Conservation (phyloP, 2,329 filamentous ascomycete genomes). For the Aureobasidium melanogenum region DNA sequence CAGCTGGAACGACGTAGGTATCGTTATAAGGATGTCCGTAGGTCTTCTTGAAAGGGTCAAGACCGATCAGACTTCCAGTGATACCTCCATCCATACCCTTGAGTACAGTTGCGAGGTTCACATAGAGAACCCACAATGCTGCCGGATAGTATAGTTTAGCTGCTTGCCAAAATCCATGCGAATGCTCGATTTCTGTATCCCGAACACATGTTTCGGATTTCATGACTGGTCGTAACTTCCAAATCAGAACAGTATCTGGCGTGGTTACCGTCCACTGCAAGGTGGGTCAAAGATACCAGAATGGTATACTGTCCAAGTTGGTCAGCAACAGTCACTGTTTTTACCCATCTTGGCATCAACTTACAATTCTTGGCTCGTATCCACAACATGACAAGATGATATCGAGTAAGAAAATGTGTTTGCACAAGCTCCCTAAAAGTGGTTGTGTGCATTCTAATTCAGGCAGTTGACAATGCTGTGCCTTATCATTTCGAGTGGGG, state of each 20-base stretch:
- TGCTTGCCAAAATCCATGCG: constrained; percentile 7
- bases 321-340: not conserved
- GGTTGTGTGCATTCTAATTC: not conserved
- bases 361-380: not conserved
- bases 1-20: constrained; percentile 7
- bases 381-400: not conserved
- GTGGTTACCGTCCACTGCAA: not conserved
- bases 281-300: not conserved
- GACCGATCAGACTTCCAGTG: constrained; percentile 5
- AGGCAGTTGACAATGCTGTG: not conserved
- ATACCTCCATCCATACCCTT: constrained; percentile 9
- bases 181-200: not conserved
- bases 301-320: not conserved
- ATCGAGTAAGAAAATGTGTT: not conserved
- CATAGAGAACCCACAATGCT: constrained; percentile 6
- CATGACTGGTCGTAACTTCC: not conserved
- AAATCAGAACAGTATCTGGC: not conserved
- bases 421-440: not conserved
- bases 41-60: constrained; percentile 4
- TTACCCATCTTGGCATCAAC: not conserved
- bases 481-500: not conserved
- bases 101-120: constrained; percentile 2
- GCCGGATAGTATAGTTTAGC: constrained; percentile 9
- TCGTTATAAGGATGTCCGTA: constrained; percentile 1
- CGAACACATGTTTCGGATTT: not conserved